Evolutionary conservation across 768 basidiomycete genomes (phyloP), one percentile per base, ranked within the genome.

Genomic region (Psilocybe tampanensis): DNA sequence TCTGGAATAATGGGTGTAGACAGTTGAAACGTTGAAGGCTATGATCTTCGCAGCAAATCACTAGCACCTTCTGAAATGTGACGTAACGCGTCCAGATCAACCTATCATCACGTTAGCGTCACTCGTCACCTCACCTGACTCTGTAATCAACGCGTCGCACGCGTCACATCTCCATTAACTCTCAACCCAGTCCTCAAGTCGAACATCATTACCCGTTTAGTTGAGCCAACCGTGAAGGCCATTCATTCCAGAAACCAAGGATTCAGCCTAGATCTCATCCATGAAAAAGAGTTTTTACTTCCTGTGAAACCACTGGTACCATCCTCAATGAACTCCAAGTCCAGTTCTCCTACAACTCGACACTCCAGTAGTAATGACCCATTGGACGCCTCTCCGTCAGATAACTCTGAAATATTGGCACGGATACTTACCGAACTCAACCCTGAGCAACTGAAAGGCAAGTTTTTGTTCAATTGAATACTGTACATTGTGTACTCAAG

Each of bases 381-480:
- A 33, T n/a, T 12, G 23, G n/a, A 11, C 19, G n/a, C 34, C 44
- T 43, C 58, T 32, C n/a, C 29, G 19, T 23, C 45, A 17, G 18
- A 23, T 11, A 12, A 32, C 3, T 21, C 58, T 9, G 19, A 23
- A 13, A 29, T 34, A 18, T 36, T 56, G 22, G 36, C 43, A 4
- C 5, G 29, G 2, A n/a, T 54, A 17, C 18, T 56, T 2, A 50
- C n/a, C 19, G 42, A 42, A 13, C 45, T 64, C 8, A 64, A 64
- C 42, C 11, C 55, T 12, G 60, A 57, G 13, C 63, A 64, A 50
- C 56, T 51, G 9, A 56, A 48, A 61, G 63, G 63, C 59, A 18
- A 5, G n/a, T 41, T 23, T 15, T 22, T 13, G 43, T 23, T 3
- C 29, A 4, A 29, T 29, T 13, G 8, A 41, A 19, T n/a, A 22